Base-by-base conservation (phyloP, 192 early-diverging fungal species). In the Chytriomyces hyalinus region DNA sequence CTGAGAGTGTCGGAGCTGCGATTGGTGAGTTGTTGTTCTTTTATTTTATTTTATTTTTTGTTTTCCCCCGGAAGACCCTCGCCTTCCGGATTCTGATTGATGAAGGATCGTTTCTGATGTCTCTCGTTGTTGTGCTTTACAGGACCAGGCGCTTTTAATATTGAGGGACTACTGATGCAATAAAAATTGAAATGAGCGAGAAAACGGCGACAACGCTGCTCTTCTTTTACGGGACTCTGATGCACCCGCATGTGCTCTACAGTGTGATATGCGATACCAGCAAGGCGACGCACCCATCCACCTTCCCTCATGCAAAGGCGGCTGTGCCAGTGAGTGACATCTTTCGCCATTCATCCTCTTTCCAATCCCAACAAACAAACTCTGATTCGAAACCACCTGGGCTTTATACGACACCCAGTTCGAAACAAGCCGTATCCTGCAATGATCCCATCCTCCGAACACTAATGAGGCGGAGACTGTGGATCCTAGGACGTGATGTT, bases 151-250 rank as follows among this genome's bases (percentile, higher is more conserved):
- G 65, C 50, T 84, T 64, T 61, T 82, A 73, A 66, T 75, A 13
- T 59, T 84, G 51, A 48, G 79, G n/a, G 83, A 82, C 17, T 81
- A 65, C 61, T 84, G 72, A 84, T 28, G 44, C 20, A 61, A 73
- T 65, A 64, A 64, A 64, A 24, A 17, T 10, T 11, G 1, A 11
- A 22, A 26, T 64, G 24, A 26, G 8, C 10, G 10, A 15, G 26
- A 9, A 24, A 44, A 1, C 8, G 3, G 13, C 44, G 1, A 9
- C 72, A 8, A 43, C 36, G 15, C 49, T 75, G 20, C 26, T 65
- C 61, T 75, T 65, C 63, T 75, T 75, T 49, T 75, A 65, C 24
- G 73, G 73, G 10, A 75, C 62, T 24, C 49, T 75, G n/a, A 75
- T 75, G 73, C 73, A 75, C 66, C 73, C 73, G 15, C 62, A 64